Evolutionary conservation across 768 basidiomycete genomes (phyloP).

Genomic region (Suillus americanus): DNA sequence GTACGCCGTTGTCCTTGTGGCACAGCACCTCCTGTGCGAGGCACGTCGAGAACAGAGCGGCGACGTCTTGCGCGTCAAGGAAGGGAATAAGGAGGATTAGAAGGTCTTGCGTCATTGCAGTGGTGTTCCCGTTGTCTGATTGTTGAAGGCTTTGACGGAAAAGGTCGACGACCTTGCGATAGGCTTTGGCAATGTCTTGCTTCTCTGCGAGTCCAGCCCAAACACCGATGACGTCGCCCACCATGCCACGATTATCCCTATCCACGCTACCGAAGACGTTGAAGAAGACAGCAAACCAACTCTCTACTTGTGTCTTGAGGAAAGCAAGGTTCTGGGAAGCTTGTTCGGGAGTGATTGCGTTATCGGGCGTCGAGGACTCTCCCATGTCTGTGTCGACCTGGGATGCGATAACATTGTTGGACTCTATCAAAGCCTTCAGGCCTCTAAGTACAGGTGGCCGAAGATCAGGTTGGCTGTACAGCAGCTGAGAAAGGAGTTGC

Average conservation of each 20-base stretch:
- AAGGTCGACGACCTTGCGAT: slow-evolving; percentile 70
- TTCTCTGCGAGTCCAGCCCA: slow-evolving; percentile 84
- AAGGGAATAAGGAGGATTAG: slow-evolving; percentile 80
- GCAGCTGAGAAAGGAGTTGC: slow-evolving; percentile 85
- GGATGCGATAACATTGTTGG: slow-evolving; percentile 60
- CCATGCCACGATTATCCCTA: slow-evolving; percentile 69
- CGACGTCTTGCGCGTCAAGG: slow-evolving; percentile 60
- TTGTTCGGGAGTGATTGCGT: slow-evolving; percentile 51
- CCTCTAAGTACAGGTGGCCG: slow-evolving; percentile 81
- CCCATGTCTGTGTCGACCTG: slow-evolving; percentile 26
- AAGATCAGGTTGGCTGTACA: slow-evolving; percentile 88
- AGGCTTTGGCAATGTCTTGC: slow-evolving; percentile 80
- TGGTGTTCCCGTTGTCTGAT: slow-evolving; percentile 44
- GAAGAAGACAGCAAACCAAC: slow-evolving; percentile 93
- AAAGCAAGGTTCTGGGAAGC: slow-evolving; percentile 69
- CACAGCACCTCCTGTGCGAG: slow-evolving; percentile 68
- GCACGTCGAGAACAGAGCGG: slow-evolving; percentile 66
- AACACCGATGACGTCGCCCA: slow-evolving; percentile 85
- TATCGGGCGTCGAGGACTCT: slow-evolving; percentile 22
- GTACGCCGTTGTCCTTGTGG: slow-evolving; percentile 81
- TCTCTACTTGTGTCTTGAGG: slow-evolving; percentile 77
- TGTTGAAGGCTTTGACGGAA: slow-evolving; percentile 62
- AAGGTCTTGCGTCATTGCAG: slow-evolving; percentile 78
- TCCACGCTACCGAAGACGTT: slow-evolving; percentile 91
- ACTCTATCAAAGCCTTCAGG: slow-evolving; percentile 79